phyloP scores from a whole-genome alignment of 345 rosid genomes.

The Eucalyptus erythrocorys region DNA sequence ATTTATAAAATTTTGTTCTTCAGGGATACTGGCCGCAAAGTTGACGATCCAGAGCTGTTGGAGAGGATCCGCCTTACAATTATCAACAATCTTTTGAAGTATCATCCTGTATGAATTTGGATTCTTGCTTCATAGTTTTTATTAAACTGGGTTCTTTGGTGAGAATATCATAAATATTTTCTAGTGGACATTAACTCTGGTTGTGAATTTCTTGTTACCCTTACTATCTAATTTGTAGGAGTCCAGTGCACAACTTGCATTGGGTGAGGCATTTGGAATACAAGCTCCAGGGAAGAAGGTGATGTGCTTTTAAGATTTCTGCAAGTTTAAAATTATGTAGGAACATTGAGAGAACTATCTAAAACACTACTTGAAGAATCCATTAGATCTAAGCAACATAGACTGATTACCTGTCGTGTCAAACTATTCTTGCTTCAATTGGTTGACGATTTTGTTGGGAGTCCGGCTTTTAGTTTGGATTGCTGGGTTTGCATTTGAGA shows the following conservation, averaged over 20 bases:
- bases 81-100: slow-evolving; percentile 89
- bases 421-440: neutral
- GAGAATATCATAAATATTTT: neutral
- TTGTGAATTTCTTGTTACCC: neutral
- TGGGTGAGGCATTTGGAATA: slow-evolving; percentile 96
- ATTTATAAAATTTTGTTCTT: neutral
- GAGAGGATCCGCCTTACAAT: slow-evolving; percentile 90
- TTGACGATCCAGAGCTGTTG: slow-evolving; percentile 86
- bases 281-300: slow-evolving; percentile 90
- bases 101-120: slow-evolving; percentile 73
- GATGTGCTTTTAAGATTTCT: neutral
- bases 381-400: neutral
- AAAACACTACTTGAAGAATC: neutral
- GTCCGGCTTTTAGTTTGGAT: neutral
- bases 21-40: slow-evolving; percentile 81
- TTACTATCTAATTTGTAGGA: slow-evolving; percentile 28
- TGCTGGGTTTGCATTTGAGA: neutral
- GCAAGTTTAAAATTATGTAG: neutral
- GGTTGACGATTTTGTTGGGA: neutral
- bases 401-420: neutral
- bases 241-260: slow-evolving; percentile 81
- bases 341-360: neutral
- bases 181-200: neutral
- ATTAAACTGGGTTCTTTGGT: neutral
- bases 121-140: neutral